A percentile compares a stretch with the other conserved stretches of the same genome.
Conservation (phyloP, 1,284 basidiomycete species). For the Ganoderma resinaceum region DNA sequence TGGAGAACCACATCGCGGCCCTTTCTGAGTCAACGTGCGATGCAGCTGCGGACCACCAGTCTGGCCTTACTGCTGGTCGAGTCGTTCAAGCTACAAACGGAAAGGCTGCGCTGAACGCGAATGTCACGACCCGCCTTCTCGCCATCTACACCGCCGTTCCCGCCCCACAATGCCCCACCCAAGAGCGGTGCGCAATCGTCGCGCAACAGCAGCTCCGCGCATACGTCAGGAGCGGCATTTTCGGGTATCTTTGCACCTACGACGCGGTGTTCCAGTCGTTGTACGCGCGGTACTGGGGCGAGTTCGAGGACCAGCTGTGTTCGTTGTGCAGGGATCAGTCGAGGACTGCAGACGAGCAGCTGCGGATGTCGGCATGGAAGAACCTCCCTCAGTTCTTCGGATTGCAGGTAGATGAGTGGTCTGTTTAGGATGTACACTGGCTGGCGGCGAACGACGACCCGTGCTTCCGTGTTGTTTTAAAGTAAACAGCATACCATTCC, state of each 20-base stretch:
- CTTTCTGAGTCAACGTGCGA: too few relatives aligned
- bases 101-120: neutral
- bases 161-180: neutral
- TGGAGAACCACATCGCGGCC: neutral
- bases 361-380: neutral
- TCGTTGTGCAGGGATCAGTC: neutral
- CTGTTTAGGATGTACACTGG: neutral
- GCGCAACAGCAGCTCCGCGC: neutral
- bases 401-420: neutral
- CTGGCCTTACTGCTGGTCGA: neutral
- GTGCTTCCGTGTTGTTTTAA: neutral
- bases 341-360: neutral
- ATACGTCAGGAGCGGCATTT: neutral
- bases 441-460: neutral
- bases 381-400: neutral
- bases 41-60: neutral
- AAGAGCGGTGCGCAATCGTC: neutral
- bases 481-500: neutral
- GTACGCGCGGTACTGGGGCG: neutral
- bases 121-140: neutral
- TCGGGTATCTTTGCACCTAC: neutral
- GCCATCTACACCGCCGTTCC: neutral
- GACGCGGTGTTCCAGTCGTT: neutral
- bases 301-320: neutral
- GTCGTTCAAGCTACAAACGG: neutral